Percentiles rank a stretch among this genome's conserved stretches.
These are phyloP conservation scores for Closterium sp. DNA, from an alignment of 139 green algal species.

Conservation along the genomic window DNA sequence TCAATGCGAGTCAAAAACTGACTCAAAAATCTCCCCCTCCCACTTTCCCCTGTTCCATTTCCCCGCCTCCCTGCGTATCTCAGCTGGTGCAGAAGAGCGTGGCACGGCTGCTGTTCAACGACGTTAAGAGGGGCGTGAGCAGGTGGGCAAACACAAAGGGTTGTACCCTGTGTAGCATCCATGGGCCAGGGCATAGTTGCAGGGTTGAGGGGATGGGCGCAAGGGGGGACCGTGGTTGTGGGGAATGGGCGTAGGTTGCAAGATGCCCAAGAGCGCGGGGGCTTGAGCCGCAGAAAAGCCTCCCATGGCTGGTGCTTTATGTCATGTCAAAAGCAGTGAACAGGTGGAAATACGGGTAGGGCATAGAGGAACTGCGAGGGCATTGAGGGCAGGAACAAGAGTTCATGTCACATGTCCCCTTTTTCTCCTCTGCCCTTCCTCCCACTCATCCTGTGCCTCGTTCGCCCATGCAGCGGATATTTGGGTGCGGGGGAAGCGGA, in stretches of 20 bases:
- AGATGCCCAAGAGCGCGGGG: background rate
- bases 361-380: background rate
- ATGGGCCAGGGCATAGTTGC: background rate
- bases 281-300: background rate
- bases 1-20: no score
- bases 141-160: background rate
- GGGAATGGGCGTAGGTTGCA: background rate
- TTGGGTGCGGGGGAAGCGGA: background rate
- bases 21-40: no score
- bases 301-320: background rate
- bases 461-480: background rate
- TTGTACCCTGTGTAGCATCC: background rate
- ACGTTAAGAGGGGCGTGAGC: slow-evolving; percentile 45
- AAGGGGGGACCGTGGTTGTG: no score
- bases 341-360: background rate
- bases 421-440: no score
- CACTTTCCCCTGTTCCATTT: background rate
- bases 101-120: slow-evolving; percentile 64
- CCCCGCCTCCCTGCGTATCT: background rate
- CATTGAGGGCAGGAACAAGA: background rate
- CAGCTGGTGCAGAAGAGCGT: slow-evolving; percentile 73
- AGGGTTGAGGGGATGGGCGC: background rate
- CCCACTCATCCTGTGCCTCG: background rate
- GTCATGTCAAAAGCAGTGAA: background rate
- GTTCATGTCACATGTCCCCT: no score